A percentile compares a stretch with the other conserved stretches of the same genome.
These are phyloP conservation scores for Cucurbita argyrosperma DNA, from an alignment of 306 rosid species.

Conservation along the genomic window DNA sequence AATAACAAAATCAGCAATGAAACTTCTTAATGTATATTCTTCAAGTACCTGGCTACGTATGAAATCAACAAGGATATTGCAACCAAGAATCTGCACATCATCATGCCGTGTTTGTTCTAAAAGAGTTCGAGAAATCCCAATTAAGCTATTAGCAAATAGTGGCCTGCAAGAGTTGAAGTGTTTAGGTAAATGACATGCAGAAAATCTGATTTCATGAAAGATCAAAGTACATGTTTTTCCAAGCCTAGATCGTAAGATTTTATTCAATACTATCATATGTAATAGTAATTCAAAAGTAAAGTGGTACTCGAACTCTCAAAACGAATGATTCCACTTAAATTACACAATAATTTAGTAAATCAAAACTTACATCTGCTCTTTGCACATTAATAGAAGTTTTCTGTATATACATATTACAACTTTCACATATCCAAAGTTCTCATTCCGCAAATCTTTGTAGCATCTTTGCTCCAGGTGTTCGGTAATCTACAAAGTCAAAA, in stretches of 20 bases:
- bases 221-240: neutral
- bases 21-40: constrained; percentile 2
- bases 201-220: neutral
- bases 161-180: constrained; percentile 55
- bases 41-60: constrained; percentile 56
- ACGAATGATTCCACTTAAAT: neutral
- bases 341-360: neutral
- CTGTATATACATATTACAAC: constrained; percentile 53
- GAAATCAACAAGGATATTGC: constrained; percentile 55
- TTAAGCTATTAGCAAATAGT: constrained; percentile 57
- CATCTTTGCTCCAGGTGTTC: constrained; percentile 64
- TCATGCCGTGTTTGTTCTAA: constrained; percentile 61
- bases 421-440: constrained; percentile 54
- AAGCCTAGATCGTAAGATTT: neutral
- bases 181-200: constrained; percentile 8
- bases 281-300: neutral
- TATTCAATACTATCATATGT: neutral
- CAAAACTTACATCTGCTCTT: constrained; percentile 83
- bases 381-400: constrained; percentile 62
- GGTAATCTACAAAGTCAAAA: constrained; percentile 46
- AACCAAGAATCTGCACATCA: constrained; percentile 70
- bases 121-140: constrained; percentile 65
- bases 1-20: neutral
- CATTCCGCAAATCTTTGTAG: constrained; percentile 81
- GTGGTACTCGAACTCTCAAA: neutral